Base-by-base conservation (phyloP, 2,329 filamentous ascomycete species). In the Aspergillus thermomutatus region DNA sequence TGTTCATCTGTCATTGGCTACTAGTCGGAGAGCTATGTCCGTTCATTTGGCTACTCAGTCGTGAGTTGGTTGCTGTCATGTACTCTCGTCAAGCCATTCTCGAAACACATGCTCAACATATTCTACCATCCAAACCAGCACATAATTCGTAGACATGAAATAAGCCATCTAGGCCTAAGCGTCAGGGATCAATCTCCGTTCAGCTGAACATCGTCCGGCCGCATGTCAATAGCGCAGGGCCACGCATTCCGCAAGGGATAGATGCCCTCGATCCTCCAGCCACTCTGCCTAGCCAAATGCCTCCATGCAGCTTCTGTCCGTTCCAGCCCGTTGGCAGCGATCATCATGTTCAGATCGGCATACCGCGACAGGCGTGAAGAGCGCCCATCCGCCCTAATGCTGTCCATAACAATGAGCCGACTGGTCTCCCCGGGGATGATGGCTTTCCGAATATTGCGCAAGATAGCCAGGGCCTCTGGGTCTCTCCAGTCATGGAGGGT, bases 341-440 rank as follows among this genome's bases (percentile, higher is more conserved):
- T 64, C 74, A 77, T 74, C 75, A 79, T 78, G 49, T 71, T 74
- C 19, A 79, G 62, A 58, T 80, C 76, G 1, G 65, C 77, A 54
- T 76, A 78, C 26, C 70, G 52, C 4, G 66, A 66, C 11, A 79
- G 58, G 7, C 73, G 56, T 1, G 59, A 60, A 8, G 54, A 67
- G 5, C 65, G 62, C 0, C 71, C 68, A 50, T 74, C 69, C 1
- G 50, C 45, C 23, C 78, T 58, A 1, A 79, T 41, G 4, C 27
- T 51, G 27, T 55, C 53, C n/a, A 55, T n/a, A 9, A 55, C 41
- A n/a, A 55, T 26, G 17, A 55, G 41, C 2, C 53, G 53, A 47
- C 48, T 51, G 7, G 7, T n/a, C 47, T 8, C 6, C 21, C 21
- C 8, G 17, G 34, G 19, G 23, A n/a, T 21, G 7, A 34, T 21